Percentiles rank a stretch among this genome's conserved stretches.
These are phyloP conservation scores for Plenodomus biglobosus DNA, from an alignment of 2,329 filamentous ascomycete genomes.

Conservation along the genomic window DNA sequence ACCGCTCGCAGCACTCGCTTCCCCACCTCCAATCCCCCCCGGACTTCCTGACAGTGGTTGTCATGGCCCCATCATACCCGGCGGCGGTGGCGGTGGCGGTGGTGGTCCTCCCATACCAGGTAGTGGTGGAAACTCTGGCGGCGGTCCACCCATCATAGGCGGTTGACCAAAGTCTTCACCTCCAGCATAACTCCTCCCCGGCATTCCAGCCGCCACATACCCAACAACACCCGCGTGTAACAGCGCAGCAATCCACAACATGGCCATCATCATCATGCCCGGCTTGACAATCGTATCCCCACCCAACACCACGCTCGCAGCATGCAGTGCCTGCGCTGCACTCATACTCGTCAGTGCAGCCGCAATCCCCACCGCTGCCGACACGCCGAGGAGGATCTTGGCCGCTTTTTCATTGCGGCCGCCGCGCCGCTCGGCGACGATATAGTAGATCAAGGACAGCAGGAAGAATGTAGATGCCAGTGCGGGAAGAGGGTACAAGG, in stretches of 20 bases:
- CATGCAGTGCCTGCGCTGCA: conserved; percentile 5
- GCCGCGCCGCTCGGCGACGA: conserved; percentile 1
- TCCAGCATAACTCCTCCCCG: neutral
- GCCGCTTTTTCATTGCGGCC: conserved; percentile 3
- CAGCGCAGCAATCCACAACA: conserved; percentile 6
- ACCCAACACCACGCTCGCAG: conserved; percentile 1
- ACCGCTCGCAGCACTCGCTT: neutral
- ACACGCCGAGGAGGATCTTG: conserved; percentile 1
- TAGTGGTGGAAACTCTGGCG: neutral
- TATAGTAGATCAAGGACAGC: conserved; percentile 2
- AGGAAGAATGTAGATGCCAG: conserved; percentile 3
- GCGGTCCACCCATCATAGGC: neutral
- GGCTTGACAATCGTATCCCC: neutral
- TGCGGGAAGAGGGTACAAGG: conserved; percentile 5
- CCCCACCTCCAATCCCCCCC: neutral
- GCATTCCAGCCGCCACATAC: conserved; percentile 7
- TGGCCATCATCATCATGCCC: conserved; percentile 1
- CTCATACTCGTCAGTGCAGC: conserved; percentile 5
- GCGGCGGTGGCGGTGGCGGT: neutral
- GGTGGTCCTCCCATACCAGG: neutral
- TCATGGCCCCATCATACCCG: neutral
- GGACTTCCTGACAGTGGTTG: neutral
- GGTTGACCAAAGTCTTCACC: neutral
- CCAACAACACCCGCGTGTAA: conserved; percentile 4
- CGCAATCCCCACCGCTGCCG: conserved; percentile 7